These are phyloP conservation scores for Tolypocladium tropicale DNA, from an alignment of 2,329 filamentous ascomycete species.

Conservation along the genomic window DNA sequence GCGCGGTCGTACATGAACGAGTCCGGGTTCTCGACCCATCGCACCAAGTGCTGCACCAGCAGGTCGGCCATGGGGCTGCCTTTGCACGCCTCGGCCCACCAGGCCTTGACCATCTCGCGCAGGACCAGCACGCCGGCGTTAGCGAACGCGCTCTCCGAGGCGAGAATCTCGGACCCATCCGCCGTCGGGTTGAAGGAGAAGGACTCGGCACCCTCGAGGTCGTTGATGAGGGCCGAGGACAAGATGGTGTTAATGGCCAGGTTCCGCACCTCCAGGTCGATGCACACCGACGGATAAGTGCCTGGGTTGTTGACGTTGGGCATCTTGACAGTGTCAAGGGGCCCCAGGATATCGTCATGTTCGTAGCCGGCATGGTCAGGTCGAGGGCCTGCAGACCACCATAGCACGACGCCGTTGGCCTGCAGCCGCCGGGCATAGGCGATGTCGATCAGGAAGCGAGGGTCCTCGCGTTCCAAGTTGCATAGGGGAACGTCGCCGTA, in stretches of 20 bases:
- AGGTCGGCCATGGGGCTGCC: conserved; percentile 93
- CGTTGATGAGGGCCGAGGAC: conserved; percentile 92
- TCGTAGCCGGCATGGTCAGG: conserved; percentile 96
- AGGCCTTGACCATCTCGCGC: conserved; percentile 95
- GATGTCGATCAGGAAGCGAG: conserved; percentile 89
- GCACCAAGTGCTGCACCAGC: conserved; percentile 92
- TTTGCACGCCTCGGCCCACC: conserved; percentile 91
- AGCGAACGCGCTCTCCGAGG: conserved; percentile 86
- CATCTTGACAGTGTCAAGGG: conserved; percentile 82
- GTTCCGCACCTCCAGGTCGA: conserved; percentile 89
- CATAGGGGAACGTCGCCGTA: conserved; percentile 94
- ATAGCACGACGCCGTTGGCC: conserved; percentile 85
- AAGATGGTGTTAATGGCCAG: conserved; percentile 96
- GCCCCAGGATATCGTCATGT: conserved; percentile 75
- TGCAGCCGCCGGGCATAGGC: conserved; percentile 86
- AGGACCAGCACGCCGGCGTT: conserved; percentile 82
- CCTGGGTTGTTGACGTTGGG: conserved; percentile 87
- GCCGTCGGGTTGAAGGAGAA: conserved; percentile 62
- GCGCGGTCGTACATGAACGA: conserved; percentile 94
- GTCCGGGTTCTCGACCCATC: conserved; percentile 90
- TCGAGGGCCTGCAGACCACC: conserved; percentile 83
- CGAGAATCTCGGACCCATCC: conserved; percentile 44
- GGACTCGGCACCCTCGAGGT: conserved; percentile 82
- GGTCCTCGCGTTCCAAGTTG: conserved; percentile 90
- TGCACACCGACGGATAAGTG: conserved; percentile 91